phyloP scores from a whole-genome alignment of 1,284 basidiomycete species.

The Ustilago bromivora region DNA sequence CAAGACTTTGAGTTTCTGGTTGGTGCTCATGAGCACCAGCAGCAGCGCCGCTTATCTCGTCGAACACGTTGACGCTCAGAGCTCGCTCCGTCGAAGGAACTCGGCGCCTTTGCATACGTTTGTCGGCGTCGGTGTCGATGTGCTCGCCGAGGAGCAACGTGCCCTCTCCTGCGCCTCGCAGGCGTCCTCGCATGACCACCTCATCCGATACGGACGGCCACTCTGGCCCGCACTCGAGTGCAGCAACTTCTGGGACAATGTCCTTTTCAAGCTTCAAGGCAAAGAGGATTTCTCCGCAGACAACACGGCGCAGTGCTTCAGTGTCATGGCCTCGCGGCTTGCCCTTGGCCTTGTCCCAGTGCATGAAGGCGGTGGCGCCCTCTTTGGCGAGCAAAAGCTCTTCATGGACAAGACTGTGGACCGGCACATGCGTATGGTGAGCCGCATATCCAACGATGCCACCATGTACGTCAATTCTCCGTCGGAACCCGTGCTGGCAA shows the following conservation, averaged over 20 bases:
- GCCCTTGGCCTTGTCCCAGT: conserved; percentile 3
- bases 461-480: conserved; percentile 3
- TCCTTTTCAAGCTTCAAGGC: conserved; percentile 9
- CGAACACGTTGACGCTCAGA: neutral
- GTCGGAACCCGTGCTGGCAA: conserved; percentile 13
- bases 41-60: neutral
- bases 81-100: neutral
- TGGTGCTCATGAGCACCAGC: neutral
- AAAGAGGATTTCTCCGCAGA: neutral
- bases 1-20: neutral
- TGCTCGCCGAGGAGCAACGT: neutral
- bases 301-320: neutral
- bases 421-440: conserved; percentile 17
- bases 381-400: neutral
- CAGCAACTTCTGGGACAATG: conserved; percentile 5
- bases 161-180: neutral
- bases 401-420: conserved; percentile 1
- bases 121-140: neutral
- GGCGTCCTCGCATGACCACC: neutral
- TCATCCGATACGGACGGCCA: conserved; percentile 8
- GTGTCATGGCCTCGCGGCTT: conserved; percentile 15
- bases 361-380: neutral
- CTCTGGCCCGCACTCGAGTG: conserved; percentile 8
- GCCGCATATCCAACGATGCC: neutral
- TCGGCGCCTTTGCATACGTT: neutral